phyloP scores from a whole-genome alignment of 73 alveolate genomes.

The Paramecium caudatum region DNA sequence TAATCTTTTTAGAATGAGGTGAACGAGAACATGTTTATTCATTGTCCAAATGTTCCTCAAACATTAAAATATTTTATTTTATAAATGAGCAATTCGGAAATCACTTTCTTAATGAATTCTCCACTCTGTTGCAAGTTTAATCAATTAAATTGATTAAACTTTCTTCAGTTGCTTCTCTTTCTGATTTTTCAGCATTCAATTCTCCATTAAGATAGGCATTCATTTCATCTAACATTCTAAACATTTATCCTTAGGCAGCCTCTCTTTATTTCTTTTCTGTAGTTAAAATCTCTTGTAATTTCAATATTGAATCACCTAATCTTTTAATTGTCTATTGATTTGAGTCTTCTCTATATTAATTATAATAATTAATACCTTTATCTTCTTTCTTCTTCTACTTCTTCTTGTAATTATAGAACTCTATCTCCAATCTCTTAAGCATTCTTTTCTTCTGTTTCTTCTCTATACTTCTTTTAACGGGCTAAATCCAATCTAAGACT shows the following conservation, averaged over 20 bases:
- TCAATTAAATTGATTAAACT: constrained; percentile 82
- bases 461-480: constrained; percentile 85
- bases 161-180: constrained; percentile 84
- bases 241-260: constrained; percentile 78
- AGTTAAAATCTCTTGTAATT: constrained; percentile 80
- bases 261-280: constrained; percentile 83
- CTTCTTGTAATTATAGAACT: constrained; percentile 26
- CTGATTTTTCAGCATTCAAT: constrained; percentile 75
- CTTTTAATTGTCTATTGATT: constrained; percentile 69
- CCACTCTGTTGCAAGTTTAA: constrained; percentile 87
- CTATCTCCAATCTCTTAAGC: constrained; percentile 69
- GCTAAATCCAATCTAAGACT: constrained; percentile 83
- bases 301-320: constrained; percentile 79
- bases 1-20: constrained; percentile 17
- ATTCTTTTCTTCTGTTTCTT: constrained; percentile 76
- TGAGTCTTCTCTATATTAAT: constrained; percentile 77
- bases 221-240: constrained; percentile 86
- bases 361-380: background rate
- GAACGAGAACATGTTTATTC: background rate
- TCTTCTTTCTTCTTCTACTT: constrained; percentile 78
- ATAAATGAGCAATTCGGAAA: background rate
- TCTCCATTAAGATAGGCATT: constrained; percentile 80
- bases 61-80: constrained; percentile 4
- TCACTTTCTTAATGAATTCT: constrained; percentile 78
- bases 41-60: background rate